Conservation (phyloP, 345 rosid genomes). For the Camelina sativa region DNA sequence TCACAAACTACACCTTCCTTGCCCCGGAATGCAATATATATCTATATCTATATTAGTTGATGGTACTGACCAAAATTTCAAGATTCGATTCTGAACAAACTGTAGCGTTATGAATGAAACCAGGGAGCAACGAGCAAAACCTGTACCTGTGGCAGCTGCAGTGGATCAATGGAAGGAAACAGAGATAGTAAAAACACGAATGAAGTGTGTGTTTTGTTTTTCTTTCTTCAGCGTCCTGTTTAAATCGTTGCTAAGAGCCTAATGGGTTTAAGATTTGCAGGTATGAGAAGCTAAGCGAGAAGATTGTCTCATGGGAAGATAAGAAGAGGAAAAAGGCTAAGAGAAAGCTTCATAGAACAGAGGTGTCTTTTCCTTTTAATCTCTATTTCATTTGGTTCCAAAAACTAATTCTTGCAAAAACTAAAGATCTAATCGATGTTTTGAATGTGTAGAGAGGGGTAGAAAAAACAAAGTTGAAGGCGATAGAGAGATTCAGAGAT, state of each 20-base stretch:
- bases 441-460: conserved; percentile 51
- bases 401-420: conserved; percentile 15
- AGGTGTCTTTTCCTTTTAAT: conserved; percentile 50
- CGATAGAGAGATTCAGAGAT: conserved; percentile 45
- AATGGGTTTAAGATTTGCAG: conserved; percentile 48
- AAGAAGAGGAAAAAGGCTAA: conserved; percentile 61
- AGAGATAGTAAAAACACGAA: conserved; percentile 55
- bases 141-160: conserved; percentile 17
- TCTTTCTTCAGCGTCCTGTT: background rate
- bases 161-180: conserved; percentile 70
- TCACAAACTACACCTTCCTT: conserved; percentile 39
- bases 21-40: background rate
- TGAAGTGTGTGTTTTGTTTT: conserved; percentile 47
- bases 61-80: background rate
- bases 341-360: conserved; percentile 51
- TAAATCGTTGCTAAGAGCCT: conserved; percentile 16
- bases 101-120: conserved; percentile 22
- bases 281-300: conserved; percentile 51
- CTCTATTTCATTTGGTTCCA: background rate
- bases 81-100: conserved; percentile 2
- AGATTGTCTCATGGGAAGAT: conserved; percentile 66
- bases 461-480: conserved; percentile 52
- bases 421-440: conserved; percentile 1
- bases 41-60: conserved; percentile 10
- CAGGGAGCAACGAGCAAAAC: conserved; percentile 3